phyloP scores from a whole-genome alignment of 148 eudicot species.

The Vaccinium corymbosum region DNA sequence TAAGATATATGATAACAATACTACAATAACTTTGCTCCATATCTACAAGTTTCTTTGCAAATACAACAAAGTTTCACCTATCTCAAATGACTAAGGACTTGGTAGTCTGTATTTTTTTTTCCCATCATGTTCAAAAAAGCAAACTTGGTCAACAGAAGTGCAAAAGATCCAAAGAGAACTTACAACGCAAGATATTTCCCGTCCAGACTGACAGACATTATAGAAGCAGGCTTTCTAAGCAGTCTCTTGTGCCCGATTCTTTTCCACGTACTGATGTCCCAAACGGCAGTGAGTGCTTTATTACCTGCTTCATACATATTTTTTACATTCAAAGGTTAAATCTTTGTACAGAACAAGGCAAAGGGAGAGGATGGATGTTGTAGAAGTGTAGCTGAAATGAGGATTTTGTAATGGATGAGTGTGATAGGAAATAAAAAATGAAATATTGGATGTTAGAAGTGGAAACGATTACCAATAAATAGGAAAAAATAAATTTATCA shows the following conservation, averaged over 20 bases:
- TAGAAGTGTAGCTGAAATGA: not conserved
- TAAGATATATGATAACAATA: not conserved
- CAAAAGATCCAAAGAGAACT: conserved; percentile 27
- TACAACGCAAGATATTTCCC: conserved; percentile 97
- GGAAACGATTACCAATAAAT: not conserved
- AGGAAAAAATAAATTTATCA: not conserved
- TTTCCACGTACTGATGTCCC: conserved; percentile 95
- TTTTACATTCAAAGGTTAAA: not conserved
- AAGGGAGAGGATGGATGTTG: not conserved
- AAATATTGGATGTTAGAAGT: not conserved
- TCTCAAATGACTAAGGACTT: not conserved
- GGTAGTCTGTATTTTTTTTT: not conserved
- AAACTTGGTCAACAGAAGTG: conserved; percentile 9
- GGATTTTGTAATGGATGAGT: not conserved
- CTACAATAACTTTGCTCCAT: not conserved
- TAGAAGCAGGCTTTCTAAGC: conserved; percentile 74
- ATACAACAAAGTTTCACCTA: conserved; percentile 4
- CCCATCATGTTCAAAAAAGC: not conserved
- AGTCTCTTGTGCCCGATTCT: conserved; percentile 80
- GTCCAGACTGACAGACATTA: conserved; percentile 72
- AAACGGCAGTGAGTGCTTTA: conserved; percentile 64
- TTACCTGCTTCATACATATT: conserved; percentile 40
- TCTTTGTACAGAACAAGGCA: not conserved
- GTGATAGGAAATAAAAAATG: not conserved
- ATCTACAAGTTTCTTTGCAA: not conserved